Evolutionary conservation across 352 stramenopile genomes (phyloP).

Genomic region (Blastocystis sp.): DNA sequence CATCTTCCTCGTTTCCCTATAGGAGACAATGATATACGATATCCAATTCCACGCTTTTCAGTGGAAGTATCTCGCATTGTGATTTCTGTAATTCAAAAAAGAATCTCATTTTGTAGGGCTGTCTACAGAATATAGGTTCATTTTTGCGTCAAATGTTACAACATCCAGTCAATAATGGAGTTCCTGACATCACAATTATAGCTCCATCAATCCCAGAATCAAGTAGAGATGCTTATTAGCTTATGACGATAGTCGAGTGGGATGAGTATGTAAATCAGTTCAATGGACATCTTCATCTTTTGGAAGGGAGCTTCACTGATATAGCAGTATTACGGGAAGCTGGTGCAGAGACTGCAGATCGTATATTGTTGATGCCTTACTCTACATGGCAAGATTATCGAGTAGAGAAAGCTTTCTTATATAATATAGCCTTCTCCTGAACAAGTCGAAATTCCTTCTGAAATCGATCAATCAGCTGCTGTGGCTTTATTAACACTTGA

Average conservation of each 20-base stretch:
- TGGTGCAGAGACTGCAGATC: neutral
- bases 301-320: neutral
- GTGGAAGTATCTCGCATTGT: slow-evolving; percentile 2
- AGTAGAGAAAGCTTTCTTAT: neutral
- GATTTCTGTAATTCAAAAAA: neutral
- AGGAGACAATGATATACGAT: neutral
- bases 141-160: neutral
- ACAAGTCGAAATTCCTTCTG: neutral
- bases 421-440: neutral
- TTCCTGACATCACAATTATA: slow-evolving; percentile 12
- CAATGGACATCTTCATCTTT: neutral
- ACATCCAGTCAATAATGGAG: neutral
- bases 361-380: slow-evolving; percentile 30
- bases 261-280: neutral
- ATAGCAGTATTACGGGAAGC: neutral
- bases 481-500: slow-evolving; percentile 8
- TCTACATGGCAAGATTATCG: slow-evolving; percentile 15
- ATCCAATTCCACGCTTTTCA: neutral
- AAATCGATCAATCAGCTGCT: neutral
- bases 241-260: neutral
- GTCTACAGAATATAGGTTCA: neutral
- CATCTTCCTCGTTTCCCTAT: neutral
- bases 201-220: neutral
- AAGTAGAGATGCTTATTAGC: neutral
- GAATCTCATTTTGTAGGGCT: neutral